phyloP scores from a whole-genome alignment of 805 yeast species.

The Pichia nanzhaoensis region DNA sequence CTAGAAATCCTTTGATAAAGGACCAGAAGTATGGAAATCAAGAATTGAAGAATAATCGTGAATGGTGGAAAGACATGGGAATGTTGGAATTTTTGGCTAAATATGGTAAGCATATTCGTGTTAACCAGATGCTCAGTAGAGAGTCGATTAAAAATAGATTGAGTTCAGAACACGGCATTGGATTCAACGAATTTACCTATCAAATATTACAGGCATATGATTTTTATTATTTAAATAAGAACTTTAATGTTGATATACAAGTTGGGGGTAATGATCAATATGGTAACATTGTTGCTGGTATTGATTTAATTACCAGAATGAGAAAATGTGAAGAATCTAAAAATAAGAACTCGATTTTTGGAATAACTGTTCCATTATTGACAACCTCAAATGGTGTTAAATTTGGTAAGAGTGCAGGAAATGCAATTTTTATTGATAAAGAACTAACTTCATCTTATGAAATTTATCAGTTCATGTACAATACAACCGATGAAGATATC shows the following conservation, averaged over 20 bases:
- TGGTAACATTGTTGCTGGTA: conserved; percentile 96
- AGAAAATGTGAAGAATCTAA: conserved; percentile 16
- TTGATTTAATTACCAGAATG: conserved; percentile 72
- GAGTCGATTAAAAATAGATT: conserved; percentile 80
- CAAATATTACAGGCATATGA: conserved; percentile 93
- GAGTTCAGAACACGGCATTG: conserved; percentile 65
- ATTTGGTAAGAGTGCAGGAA: conserved; percentile 96
- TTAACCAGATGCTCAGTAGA: conserved; percentile 80
- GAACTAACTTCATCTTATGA: conserved; percentile 73
- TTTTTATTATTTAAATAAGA: conserved; percentile 69
- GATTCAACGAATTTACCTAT: conserved; percentile 91
- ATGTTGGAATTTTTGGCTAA: conserved; percentile 71
- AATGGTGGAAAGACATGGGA: conserved; percentile 80
- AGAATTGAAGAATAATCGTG: conserved; percentile 50
- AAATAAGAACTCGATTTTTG: conserved; percentile 39
- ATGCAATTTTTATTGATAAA: conserved; percentile 82
- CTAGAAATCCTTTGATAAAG: conserved; percentile 32
- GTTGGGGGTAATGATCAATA: conserved; percentile 97
- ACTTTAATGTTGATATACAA: conserved; percentile 60
- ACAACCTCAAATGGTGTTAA: conserved; percentile 88
- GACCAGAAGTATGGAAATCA: conserved; percentile 15
- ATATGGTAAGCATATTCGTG: conserved; percentile 73
- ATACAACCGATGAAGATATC: conserved; percentile 72
- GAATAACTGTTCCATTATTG: conserved; percentile 83
- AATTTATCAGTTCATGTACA: conserved; percentile 78